A percentile compares a stretch with the other conserved stretches of the same genome.
phyloP scores from a whole-genome alignment of 2,329 filamentous ascomycete genomes.

The Rhinocladiella mackenziei region DNA sequence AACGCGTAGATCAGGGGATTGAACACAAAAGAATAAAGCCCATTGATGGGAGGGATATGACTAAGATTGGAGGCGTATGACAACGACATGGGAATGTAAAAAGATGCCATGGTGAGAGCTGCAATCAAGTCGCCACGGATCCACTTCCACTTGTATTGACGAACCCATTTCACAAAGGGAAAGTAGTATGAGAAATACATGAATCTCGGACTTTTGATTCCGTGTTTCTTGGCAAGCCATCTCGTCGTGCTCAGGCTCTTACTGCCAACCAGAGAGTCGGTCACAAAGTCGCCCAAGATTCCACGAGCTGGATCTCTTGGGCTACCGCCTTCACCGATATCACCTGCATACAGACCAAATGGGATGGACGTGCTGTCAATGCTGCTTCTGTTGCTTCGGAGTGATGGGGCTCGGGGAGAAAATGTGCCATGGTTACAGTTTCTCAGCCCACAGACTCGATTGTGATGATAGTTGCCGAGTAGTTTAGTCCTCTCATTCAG shows the following conservation, averaged over 20 bases:
- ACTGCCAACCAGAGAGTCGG: conserved; percentile 42
- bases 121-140: conserved; percentile 81
- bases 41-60: conserved; percentile 88
- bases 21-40: conserved; percentile 90
- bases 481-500: conserved; percentile 37
- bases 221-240: conserved; percentile 66
- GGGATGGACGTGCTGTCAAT: conserved; percentile 28
- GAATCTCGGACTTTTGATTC: conserved; percentile 65
- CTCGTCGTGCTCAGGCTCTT: conserved; percentile 63
- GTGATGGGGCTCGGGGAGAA: conserved; percentile 61
- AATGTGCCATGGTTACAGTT: conserved; percentile 71
- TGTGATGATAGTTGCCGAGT: conserved; percentile 39
- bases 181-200: conserved; percentile 96
- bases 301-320: conserved; percentile 34
- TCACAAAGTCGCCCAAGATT: conserved; percentile 41
- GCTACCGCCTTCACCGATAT: conserved; percentile 22
- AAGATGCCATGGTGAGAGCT: conserved; percentile 92
- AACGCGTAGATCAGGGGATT: conserved; percentile 88
- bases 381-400: conserved; percentile 38
- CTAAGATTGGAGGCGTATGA: conserved; percentile 89
- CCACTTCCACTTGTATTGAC: conserved; percentile 77
- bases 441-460: conserved; percentile 39
- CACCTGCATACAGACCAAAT: conserved; percentile 26
- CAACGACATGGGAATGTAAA: conserved; percentile 96
- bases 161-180: conserved; percentile 84